Percentiles rank a stretch among this genome's conserved stretches.
phyloP scores from a whole-genome alignment of 495 filamentous ascomycete species.

The Aspergillus conjunctus region DNA sequence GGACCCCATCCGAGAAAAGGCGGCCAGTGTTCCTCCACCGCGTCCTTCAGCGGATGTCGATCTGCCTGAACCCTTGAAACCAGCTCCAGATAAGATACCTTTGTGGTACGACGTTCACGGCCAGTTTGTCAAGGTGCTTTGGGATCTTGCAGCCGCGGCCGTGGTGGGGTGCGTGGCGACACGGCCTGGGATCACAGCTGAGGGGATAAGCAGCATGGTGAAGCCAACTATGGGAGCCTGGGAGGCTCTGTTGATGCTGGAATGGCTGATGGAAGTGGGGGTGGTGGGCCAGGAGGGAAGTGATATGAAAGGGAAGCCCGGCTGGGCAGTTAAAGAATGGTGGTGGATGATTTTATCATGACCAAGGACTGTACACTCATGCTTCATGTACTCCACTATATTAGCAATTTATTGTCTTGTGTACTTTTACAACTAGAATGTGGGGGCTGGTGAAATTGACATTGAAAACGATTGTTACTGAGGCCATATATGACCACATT shows the following conservation, averaged over 20 bases:
- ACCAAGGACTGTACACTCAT: too few species aligned
- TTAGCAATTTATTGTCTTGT: too few species aligned
- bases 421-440: too few species aligned
- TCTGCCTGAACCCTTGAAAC: conserved; percentile 20
- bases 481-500: too few species aligned
- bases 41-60: conserved; percentile 25
- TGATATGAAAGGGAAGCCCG: conserved; percentile 33
- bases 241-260: conserved; percentile 65
- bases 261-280: conserved; percentile 62
- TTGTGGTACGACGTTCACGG: conserved; percentile 81
- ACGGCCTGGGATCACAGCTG: conserved; percentile 57
- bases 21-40: conserved; percentile 30
- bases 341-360: conserved; percentile 62
- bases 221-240: conserved; percentile 65
- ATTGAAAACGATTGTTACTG: too few species aligned
- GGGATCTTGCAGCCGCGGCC: conserved; percentile 63
- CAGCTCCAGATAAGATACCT: conserved; percentile 54
- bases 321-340: conserved; percentile 62
- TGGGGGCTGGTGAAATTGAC: too few species aligned
- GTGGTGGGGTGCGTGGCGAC: conserved; percentile 61
- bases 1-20: conserved; percentile 47
- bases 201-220: conserved; percentile 55
- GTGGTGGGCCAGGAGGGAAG: conserved; percentile 34
- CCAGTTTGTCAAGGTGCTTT: conserved; percentile 59
- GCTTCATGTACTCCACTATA: too few species aligned